Conservation (phyloP, 805 yeast genomes). For the Saturnispora besseyi region DNA sequence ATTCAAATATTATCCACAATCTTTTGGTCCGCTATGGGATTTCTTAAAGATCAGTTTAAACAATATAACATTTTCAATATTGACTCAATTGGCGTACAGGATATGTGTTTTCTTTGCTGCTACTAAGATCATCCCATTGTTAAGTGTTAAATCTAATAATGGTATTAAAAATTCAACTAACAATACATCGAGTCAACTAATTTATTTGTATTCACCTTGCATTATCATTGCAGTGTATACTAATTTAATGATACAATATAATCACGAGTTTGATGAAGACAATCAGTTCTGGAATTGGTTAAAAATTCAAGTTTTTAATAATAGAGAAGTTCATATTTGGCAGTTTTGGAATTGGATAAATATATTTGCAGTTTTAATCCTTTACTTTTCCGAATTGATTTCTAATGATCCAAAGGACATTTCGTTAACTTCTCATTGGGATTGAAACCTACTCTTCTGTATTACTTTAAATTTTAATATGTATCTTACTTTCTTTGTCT, state of each 20-base stretch:
- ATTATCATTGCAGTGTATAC: conserved; percentile 92
- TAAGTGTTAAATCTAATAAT: conserved; percentile 27
- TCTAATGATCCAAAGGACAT: conserved; percentile 29
- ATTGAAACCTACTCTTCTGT: background rate
- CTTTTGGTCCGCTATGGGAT: conserved; percentile 35
- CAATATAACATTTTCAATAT: conserved; percentile 46
- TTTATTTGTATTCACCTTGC: conserved; percentile 89
- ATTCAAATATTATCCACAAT: conserved; percentile 3
- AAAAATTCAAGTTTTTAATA: background rate
- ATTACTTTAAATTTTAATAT: background rate
- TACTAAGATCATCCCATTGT: conserved; percentile 77
- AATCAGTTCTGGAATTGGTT: conserved; percentile 28
- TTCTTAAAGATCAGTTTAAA: conserved; percentile 32
- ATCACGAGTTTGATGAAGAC: conserved; percentile 62
- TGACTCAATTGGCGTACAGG: conserved; percentile 76
- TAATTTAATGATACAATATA: conserved; percentile 83
- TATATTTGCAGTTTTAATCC: conserved; percentile 55
- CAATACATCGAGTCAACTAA: conserved; percentile 11
- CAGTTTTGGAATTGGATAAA: conserved; percentile 65
- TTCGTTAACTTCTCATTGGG: conserved; percentile 28
- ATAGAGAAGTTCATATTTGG: conserved; percentile 2
- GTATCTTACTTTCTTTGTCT: background rate
- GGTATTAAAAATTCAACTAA: background rate
- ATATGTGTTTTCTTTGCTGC: conserved; percentile 83
- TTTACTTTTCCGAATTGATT: conserved; percentile 71